A percentile compares a stretch with the other conserved stretches of the same genome.
Evolutionary conservation across 148 eudicot species (phyloP).

Genomic region (Rhododendron molle): DNA sequence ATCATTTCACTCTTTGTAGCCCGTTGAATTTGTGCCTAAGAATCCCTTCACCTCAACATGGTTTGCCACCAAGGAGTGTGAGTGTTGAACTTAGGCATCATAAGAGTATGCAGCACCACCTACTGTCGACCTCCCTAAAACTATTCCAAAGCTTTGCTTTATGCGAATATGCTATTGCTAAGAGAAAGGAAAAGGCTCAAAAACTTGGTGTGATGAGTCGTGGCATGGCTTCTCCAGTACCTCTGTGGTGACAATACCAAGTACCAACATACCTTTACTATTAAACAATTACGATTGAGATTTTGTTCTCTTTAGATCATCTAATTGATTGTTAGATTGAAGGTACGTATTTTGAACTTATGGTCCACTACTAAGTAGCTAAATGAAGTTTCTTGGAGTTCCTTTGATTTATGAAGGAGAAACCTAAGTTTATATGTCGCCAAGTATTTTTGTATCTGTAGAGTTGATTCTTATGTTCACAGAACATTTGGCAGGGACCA

Average conservation of each 20-base stretch:
- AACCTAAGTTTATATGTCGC: neutral
- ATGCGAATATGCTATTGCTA: neutral
- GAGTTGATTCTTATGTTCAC: neutral
- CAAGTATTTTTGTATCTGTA: neutral
- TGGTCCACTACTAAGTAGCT: neutral
- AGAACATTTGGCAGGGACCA: slow-evolving; percentile 10
- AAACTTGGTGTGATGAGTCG: neutral
- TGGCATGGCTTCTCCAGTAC: neutral
- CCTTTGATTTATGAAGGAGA: neutral
- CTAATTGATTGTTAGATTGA: neutral
- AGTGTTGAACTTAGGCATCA: neutral
- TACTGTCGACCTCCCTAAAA: neutral
- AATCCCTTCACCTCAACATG: neutral
- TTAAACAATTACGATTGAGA: neutral
- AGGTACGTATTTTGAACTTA: neutral
- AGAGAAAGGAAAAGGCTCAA: neutral
- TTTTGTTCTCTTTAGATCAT: neutral
- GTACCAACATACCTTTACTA: neutral
- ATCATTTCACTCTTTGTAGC: neutral
- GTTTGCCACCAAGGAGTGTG: neutral
- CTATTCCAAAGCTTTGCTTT: neutral
- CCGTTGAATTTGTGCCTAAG: neutral
- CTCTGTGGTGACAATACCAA: neutral
- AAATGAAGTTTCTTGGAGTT: neutral
- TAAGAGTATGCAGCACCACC: neutral